Percentiles rank a stretch among this genome's conserved stretches.
phyloP scores from a whole-genome alignment of 139 green algal species.

The Micractinium conductrix region DNA sequence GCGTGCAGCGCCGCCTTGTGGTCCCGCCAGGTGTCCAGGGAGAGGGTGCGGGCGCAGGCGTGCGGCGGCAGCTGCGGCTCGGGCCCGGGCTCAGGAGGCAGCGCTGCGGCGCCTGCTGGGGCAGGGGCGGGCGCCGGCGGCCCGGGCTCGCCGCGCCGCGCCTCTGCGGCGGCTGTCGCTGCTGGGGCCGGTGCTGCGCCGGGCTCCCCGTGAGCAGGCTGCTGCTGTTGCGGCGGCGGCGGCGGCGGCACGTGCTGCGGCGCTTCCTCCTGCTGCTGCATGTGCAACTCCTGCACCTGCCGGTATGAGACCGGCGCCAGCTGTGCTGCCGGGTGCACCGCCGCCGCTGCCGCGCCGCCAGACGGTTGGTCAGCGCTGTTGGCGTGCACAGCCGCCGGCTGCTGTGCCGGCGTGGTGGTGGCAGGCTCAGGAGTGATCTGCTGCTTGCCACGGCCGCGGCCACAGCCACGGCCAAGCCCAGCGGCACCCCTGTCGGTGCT shows the following conservation, averaged over 20 bases:
- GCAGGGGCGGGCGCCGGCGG: neutral
- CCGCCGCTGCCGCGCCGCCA: too few relatives aligned
- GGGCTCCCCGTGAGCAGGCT: neutral
- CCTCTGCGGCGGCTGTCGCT: neutral
- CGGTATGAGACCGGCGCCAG: too few relatives aligned
- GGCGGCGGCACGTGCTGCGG: neutral
- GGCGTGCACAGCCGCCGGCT: too few relatives aligned
- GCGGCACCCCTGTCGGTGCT: too few relatives aligned
- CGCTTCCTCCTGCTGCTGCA: neutral
- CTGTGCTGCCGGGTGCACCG: too few relatives aligned
- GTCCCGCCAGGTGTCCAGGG: neutral
- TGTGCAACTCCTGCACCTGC: too few relatives aligned
- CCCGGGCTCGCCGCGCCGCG: neutral
- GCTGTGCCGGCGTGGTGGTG: too few relatives aligned
- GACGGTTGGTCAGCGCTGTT: too few relatives aligned
- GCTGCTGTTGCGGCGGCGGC: neutral
- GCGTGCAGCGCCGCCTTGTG: neutral
- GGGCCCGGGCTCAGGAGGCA: neutral
- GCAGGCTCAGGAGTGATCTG: too few relatives aligned
- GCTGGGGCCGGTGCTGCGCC: neutral
- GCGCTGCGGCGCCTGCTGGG: neutral
- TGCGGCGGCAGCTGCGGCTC: neutral
- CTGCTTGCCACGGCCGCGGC: too few relatives aligned
- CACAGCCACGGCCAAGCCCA: too few relatives aligned
- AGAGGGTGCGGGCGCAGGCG: neutral